Base-by-base conservation (phyloP, 306 rosid genomes). In the Inga oerstediana region DNA sequence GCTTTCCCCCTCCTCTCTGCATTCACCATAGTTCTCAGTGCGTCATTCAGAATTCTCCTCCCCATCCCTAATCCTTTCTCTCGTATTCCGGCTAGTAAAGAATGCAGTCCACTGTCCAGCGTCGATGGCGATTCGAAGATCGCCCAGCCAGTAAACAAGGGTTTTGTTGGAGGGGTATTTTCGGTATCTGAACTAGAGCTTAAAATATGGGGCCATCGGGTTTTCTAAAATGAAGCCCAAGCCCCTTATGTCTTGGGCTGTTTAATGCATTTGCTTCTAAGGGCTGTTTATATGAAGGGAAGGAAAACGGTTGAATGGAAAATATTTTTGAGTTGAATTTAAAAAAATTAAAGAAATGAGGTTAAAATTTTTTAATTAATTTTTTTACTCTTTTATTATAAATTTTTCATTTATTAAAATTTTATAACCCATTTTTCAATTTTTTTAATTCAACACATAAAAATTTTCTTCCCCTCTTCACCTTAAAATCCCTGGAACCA, bases 41-140 rank as follows among this genome's bases (percentile, higher is more conserved):
- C 95, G 32, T 91, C 90, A 65, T 90, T 91, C 84, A 91, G 61
- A 67, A 90, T 90, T 84, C 91, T 88, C 86, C 95, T 87, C 37
- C 95, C 77, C 95, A 91, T 91, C 83, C 58, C 64, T 52, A 27
- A 22, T 27, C 61, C 7, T 13, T 22, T 27, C 61, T 8, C 43
- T 72, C 11, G 41, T 45, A 15, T 46, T 27, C 58, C 10, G 58
- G 1, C 58, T 4, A 44, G 39, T n/a, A 61, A 13, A 30, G 22
- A 1, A 46, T 22, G n/a, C 64, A 20, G 65, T 45, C 13, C 39
- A 3, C 11, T 2, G 67, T 46, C 15, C 76, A 27, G 41, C 0
- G n/a, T 15, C 14, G 37, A 72, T 45, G 76, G 48, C 7, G 75
- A 37, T 13, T 34, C 22, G 16, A 43, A 71, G 75, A 43, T 71